phyloP scores from a whole-genome alignment of 352 stramenopile genomes.

The Globisporangium solare region DNA sequence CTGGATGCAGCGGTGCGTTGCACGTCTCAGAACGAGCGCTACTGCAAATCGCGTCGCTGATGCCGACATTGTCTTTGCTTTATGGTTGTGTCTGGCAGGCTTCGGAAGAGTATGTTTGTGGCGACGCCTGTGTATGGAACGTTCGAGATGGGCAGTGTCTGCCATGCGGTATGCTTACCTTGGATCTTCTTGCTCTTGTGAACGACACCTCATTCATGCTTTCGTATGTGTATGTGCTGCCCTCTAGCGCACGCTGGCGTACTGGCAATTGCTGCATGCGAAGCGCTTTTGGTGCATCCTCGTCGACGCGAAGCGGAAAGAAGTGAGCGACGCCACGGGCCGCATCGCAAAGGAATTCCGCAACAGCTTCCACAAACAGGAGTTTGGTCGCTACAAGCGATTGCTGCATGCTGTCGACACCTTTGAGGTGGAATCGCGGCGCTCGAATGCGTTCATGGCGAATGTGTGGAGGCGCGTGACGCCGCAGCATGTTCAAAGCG shows the following conservation, averaged over 20 bases:
- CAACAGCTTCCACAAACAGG: constrained; percentile 44
- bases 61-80: background rate
- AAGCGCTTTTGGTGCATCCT: constrained; percentile 80
- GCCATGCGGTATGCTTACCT: constrained; percentile 53
- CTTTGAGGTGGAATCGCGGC: constrained; percentile 52
- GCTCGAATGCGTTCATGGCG: constrained; percentile 26
- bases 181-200: background rate
- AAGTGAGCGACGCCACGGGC: constrained; percentile 31
- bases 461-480: constrained; percentile 73
- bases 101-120: constrained; percentile 33
- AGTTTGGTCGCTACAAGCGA: constrained; percentile 76
- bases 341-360: constrained; percentile 39
- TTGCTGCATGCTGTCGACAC: constrained; percentile 57
- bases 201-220: background rate
- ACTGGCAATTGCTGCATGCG: constrained; percentile 77
- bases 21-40: background rate
- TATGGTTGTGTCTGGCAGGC: constrained; percentile 17
- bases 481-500: constrained; percentile 32
- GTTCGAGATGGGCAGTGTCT: constrained; percentile 79
- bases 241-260: constrained; percentile 58
- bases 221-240: constrained; percentile 2
- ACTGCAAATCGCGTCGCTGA: background rate
- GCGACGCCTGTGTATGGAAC: constrained; percentile 20
- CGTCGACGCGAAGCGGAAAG: constrained; percentile 55
- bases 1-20: constrained; percentile 55